Evolutionary conservation across 768 basidiomycete genomes (phyloP), one percentile per base, ranked within the genome.

Genomic region (Rhizopogon vesiculosus): DNA sequence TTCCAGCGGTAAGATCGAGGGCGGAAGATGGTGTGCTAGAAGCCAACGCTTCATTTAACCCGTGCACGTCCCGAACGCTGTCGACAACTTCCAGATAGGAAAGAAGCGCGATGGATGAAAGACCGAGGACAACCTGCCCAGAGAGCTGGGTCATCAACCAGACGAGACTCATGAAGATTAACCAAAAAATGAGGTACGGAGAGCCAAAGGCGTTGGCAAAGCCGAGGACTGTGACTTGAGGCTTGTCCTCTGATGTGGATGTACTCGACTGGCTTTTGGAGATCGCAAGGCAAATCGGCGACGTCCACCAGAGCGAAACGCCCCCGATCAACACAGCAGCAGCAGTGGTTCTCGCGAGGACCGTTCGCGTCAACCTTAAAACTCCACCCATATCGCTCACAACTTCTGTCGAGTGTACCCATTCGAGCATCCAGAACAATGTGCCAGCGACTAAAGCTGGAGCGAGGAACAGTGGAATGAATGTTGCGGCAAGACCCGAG

Each of bases 141-240:
- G 89, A 86, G 3, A 93, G 80, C 61, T 93, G 93, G 9, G 80
- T 84, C 18, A 84, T 77, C 7, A 69, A 25, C 68, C 68, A 69
- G 9, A 89, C 74, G 12, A 87, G 52, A 4, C 76, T 75, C 41
- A 96, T 80, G 45, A 78, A 71, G 22, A 89, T 77, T 7, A 80
- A 76, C 82, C 89, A 88, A 64, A 97, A 91, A 39, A 96, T 72
- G 53, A 94, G 74, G 69, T 93, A 97, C 1, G 91, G 84, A 15
- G 93, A 85, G 15, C 93, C 96, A 63, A 85, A 95, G 0, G 91
- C 85, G 66, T 98, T 97, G 0, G 91, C 90, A 64, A 86, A 96
- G 0, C 95, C 95, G 1, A 93, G 70, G 1, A 98, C 80, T 18
- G 75, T 78, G 42, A 84, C 77, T 45, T 83, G 78, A 15, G 63